Conservation (phyloP, 2,329 filamentous ascomycete genomes). For the Colletotrichum spinosum region DNA sequence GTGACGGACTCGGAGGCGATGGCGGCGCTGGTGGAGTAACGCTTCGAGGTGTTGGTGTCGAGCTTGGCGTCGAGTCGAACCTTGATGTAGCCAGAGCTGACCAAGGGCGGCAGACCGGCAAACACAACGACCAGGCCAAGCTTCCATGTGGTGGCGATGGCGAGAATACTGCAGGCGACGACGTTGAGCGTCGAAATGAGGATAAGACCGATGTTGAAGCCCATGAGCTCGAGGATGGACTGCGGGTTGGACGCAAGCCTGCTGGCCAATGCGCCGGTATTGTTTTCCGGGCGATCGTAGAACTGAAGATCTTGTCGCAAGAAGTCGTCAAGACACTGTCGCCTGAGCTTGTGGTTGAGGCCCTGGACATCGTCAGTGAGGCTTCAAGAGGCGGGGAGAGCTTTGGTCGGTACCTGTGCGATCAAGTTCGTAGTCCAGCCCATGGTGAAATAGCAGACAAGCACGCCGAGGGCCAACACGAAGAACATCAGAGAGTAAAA, state of each 20-base stretch:
- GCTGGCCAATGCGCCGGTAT: constrained; percentile 50
- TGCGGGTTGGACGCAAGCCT: constrained; percentile 52
- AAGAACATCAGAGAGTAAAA: constrained; percentile 69
- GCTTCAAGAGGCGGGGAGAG: background rate
- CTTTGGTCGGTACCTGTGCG: constrained; percentile 40
- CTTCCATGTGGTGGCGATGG: constrained; percentile 59
- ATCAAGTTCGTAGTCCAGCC: constrained; percentile 51
- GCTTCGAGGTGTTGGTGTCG: constrained; percentile 50
- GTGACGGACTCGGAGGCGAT: constrained; percentile 57
- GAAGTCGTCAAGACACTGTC: constrained; percentile 46
- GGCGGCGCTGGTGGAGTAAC: constrained; percentile 50
- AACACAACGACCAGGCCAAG: constrained; percentile 61
- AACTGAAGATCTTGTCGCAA: constrained; percentile 56
- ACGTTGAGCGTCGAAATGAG: constrained; percentile 52
- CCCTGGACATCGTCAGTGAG: background rate
- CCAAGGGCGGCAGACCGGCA: constrained; percentile 51
- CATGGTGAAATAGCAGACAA: constrained; percentile 56
- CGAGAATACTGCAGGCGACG: constrained; percentile 52
- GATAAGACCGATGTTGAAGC: constrained; percentile 54
- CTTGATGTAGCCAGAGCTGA: constrained; percentile 52
- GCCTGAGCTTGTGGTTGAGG: constrained; percentile 43
- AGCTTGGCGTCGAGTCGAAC: constrained; percentile 54
- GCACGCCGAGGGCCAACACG: constrained; percentile 57
- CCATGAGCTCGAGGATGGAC: constrained; percentile 55
- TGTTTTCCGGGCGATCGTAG: constrained; percentile 56